Evolutionary conservation across 164 flowering plant species (phyloP).

Genomic region (Protea cynaroides): DNA sequence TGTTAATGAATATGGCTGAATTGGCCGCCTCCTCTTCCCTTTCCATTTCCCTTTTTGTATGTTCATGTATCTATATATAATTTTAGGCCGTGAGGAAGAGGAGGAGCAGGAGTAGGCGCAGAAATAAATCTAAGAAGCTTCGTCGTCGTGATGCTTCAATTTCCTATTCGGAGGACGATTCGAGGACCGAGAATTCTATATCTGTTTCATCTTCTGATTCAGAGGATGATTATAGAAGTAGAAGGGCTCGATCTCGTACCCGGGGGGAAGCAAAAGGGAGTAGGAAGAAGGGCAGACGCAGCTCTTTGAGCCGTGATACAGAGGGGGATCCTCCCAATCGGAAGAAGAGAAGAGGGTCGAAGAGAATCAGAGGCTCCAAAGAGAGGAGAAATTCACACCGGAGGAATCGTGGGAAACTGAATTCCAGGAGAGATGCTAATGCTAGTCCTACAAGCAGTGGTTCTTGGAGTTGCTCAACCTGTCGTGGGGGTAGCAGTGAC

Average conservation of each 20-base stretch:
- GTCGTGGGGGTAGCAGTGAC: slow-evolving; percentile 23
- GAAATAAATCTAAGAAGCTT: slow-evolving; percentile 54
- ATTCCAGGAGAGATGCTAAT: slow-evolving; percentile 30
- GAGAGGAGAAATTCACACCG: slow-evolving; percentile 32
- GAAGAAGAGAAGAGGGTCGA: slow-evolving; percentile 39
- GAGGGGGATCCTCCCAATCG: slow-evolving; percentile 19
- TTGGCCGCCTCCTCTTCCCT: slow-evolving; percentile 3
- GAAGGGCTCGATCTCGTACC: slow-evolving; percentile 35
- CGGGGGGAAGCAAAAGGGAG: slow-evolving; percentile 25
- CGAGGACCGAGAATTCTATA: slow-evolving; percentile 18
- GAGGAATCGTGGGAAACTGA: slow-evolving; percentile 26
- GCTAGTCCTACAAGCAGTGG: slow-evolving; percentile 40
- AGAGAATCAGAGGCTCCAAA: slow-evolving; percentile 21
- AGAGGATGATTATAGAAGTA: slow-evolving; percentile 30
- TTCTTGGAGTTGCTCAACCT: slow-evolving; percentile 47
- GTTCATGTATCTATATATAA: neutral
- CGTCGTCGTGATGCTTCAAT: slow-evolving; percentile 34
- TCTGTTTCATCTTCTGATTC: slow-evolving; percentile 41
- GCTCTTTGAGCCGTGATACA: slow-evolving; percentile 30
- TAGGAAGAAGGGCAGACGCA: slow-evolving; percentile 37
- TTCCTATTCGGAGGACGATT: slow-evolving; percentile 34
- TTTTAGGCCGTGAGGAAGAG: slow-evolving; percentile 17
- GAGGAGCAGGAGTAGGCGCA: slow-evolving; percentile 31
- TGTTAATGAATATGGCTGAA: neutral
- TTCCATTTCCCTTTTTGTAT: neutral